These are phyloP conservation scores for Pestalotiopsis sp. DNA, from an alignment of 2,329 filamentous ascomycete genomes.

Conservation along the genomic window DNA sequence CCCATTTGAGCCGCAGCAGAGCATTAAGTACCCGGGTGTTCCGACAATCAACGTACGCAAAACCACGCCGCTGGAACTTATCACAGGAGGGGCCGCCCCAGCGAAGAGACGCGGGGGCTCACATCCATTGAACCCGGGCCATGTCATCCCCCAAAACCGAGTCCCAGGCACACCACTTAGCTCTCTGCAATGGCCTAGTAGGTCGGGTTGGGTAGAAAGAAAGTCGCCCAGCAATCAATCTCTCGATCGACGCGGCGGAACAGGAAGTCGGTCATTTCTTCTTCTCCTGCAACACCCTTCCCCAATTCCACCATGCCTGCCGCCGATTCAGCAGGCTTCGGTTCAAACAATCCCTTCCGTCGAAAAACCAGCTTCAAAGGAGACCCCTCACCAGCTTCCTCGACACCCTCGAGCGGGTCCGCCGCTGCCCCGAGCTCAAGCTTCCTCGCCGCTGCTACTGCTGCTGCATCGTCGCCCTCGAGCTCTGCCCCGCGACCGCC, in stretches of 20 bases:
- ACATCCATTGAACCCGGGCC: neutral
- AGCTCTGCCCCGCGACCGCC: conserved; percentile 22
- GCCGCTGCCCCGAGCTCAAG: conserved; percentile 15
- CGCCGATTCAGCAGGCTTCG: conserved; percentile 35
- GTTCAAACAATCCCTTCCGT: conserved; percentile 57
- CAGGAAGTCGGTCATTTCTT: neutral
- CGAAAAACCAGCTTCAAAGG: conserved; percentile 36
- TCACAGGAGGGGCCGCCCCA: neutral
- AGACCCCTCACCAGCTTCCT: conserved; percentile 18
- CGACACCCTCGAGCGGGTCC: conserved; percentile 18
- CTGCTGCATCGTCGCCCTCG: conserved; percentile 15
- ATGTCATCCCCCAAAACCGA: conserved; percentile 4
- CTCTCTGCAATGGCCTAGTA: neutral
- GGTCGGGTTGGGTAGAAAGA: conserved; percentile 1
- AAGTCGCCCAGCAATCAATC: neutral
- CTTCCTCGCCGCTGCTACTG: conserved; percentile 18
- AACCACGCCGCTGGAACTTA: conserved; percentile 6
- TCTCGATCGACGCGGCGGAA: neutral
- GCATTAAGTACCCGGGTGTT: conserved; percentile 20
- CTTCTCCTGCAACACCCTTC: conserved; percentile 6
- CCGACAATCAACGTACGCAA: conserved; percentile 18
- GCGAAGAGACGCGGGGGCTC: neutral
- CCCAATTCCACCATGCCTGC: conserved; percentile 34
- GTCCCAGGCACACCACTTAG: conserved; percentile 6
- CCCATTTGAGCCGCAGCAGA: conserved; percentile 10